These are phyloP conservation scores for Lactuca saligna DNA, from an alignment of 129 eudicot genomes.

Conservation along the genomic window DNA sequence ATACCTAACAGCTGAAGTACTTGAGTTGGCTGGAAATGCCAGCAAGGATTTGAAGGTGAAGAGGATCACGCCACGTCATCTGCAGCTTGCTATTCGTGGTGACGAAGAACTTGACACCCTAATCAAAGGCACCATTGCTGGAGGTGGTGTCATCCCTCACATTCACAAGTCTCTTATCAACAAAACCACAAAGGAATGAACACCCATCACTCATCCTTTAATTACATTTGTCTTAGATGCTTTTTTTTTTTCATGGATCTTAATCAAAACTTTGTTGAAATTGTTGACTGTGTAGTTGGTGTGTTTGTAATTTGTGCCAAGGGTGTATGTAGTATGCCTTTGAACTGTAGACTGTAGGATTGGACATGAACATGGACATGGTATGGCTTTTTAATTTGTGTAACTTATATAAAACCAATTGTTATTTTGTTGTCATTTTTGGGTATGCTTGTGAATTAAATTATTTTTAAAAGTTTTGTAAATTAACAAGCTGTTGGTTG, in stretches of 20 bases:
- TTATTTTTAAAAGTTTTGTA: no score
- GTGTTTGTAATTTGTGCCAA: slow-evolving; percentile 12
- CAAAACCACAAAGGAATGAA: slow-evolving; percentile 62
- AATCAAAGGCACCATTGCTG: slow-evolving; percentile 80
- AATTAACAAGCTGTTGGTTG: no score
- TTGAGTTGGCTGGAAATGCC: slow-evolving; percentile 64
- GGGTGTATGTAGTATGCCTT: neutral
- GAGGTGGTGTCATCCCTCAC: slow-evolving; percentile 80
- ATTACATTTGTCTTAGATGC: neutral
- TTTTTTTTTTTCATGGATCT: slow-evolving; percentile 3
- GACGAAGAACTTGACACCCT: slow-evolving; percentile 77
- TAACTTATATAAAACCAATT: neutral
- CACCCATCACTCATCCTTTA: neutral
- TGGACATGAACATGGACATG: neutral
- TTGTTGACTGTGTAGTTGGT: slow-evolving; percentile 3
- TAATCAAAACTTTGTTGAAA: slow-evolving; percentile 2
- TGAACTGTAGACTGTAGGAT: slow-evolving; percentile 6
- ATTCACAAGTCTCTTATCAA: slow-evolving; percentile 81
- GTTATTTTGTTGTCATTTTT: no score
- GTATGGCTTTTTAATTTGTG: slow-evolving; percentile 17
- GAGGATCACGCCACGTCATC: slow-evolving; percentile 78
- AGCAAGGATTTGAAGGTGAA: slow-evolving; percentile 73
- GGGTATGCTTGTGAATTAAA: no score
- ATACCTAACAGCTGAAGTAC: slow-evolving; percentile 72
- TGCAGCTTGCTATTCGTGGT: slow-evolving; percentile 71